phyloP scores from a whole-genome alignment of 345 rosid species.

The Gossypium mustelinum region DNA sequence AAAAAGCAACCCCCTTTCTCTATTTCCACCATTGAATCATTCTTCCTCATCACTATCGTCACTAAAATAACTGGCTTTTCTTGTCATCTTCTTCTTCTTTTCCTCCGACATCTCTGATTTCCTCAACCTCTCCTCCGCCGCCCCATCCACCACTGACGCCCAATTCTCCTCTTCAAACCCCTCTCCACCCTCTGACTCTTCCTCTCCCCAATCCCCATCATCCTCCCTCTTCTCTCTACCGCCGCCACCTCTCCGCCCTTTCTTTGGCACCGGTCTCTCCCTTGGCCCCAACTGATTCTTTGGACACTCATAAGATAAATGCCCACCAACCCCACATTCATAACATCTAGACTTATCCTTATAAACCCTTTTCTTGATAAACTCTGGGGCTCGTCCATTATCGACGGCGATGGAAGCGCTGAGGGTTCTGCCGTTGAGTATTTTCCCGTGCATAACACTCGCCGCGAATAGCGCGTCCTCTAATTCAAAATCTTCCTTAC shows the following conservation, averaged over 20 bases:
- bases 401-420: constrained; percentile 71
- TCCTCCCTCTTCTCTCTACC: constrained; percentile 33
- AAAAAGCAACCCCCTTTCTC: background rate
- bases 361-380: constrained; percentile 76
- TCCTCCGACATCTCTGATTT: constrained; percentile 34
- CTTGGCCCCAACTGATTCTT: no score
- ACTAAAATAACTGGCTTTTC: constrained; percentile 79
- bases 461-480: constrained; percentile 58
- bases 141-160: constrained; percentile 86
- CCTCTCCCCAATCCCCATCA: constrained; percentile 22
- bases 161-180: constrained; percentile 83
- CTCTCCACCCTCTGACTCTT: constrained; percentile 27
- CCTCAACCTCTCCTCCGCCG: constrained; percentile 72
- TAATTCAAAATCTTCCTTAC: no score
- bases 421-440: constrained; percentile 71
- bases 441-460: constrained; percentile 61
- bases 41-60: constrained; percentile 90
- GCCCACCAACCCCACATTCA: no score
- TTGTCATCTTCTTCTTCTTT: constrained; percentile 37
- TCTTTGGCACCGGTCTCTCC: no score
- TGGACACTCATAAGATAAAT: no score
- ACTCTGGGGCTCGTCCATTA: constrained; percentile 79
- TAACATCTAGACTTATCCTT: constrained; percentile 50
- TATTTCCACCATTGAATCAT: constrained; percentile 12
- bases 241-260: constrained; percentile 23